These are phyloP conservation scores for Lobosporangium transversale DNA, from an alignment of 192 early-diverging fungal species.

Conservation along the genomic window DNA sequence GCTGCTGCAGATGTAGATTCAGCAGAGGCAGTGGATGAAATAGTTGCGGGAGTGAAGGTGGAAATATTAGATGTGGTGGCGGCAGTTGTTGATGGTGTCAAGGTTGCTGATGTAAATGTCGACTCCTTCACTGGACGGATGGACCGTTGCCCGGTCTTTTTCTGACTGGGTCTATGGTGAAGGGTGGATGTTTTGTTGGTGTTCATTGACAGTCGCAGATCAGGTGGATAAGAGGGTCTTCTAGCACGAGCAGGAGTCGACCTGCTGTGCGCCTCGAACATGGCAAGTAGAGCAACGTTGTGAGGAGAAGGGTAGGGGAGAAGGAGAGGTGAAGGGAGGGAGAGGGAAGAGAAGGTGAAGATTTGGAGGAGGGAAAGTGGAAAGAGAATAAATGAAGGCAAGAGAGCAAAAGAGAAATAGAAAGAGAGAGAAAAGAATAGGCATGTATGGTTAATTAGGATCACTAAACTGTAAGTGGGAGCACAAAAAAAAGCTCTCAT, in stretches of 20 bases:
- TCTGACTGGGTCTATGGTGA: not conserved
- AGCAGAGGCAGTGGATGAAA: slow-evolving; percentile 1
- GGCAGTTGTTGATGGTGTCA: not conserved
- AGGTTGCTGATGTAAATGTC: not conserved
- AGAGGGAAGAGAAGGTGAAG: not conserved
- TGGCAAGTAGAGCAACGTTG: too few relatives aligned
- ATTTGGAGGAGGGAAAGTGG: not conserved
- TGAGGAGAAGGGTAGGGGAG: too few relatives aligned
- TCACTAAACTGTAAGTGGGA: not conserved
- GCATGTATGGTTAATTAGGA: not conserved
- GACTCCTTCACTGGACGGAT: not conserved
- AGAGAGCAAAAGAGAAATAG: not conserved
- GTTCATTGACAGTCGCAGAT: not conserved
- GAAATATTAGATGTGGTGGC: too few relatives aligned
- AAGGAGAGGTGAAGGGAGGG: not conserved
- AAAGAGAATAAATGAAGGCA: not conserved
- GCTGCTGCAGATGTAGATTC: slow-evolving; percentile 6
- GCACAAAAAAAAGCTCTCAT: too few relatives aligned
- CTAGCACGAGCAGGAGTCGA: not conserved
- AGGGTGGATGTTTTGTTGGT: not conserved
- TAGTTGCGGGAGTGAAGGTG: not conserved
- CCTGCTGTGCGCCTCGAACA: not conserved
- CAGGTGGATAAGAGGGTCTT: not conserved
- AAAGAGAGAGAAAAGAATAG: not conserved
- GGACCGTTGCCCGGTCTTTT: not conserved